Percentiles rank a stretch among this genome's conserved stretches.
These are phyloP conservation scores for Pythium vanterpoolii DNA, from an alignment of 352 stramenopile species.

Conservation along the genomic window DNA sequence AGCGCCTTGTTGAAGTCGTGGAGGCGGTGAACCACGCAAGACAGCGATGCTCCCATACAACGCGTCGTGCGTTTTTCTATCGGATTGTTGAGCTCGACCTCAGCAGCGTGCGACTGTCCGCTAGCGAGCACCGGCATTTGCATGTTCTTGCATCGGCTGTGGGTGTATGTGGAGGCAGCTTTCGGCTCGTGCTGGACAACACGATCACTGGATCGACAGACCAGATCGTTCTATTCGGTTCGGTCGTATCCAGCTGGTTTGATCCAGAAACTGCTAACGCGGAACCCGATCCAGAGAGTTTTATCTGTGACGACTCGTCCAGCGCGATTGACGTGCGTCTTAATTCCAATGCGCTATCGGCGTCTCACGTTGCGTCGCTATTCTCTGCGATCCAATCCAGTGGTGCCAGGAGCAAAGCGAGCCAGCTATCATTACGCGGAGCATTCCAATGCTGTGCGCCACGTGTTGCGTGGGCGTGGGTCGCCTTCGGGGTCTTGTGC, in stretches of 20 bases:
- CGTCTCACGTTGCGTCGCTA: slow-evolving; percentile 30
- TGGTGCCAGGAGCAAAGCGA: background rate
- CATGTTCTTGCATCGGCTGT: background rate
- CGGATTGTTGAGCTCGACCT: slow-evolving; percentile 14
- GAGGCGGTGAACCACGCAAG: background rate
- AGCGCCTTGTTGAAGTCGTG: background rate
- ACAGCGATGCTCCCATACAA: background rate
- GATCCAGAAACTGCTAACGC: background rate
- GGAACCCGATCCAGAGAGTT: background rate
- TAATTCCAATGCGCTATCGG: slow-evolving; percentile 28
- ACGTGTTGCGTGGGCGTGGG: slow-evolving; percentile 34
- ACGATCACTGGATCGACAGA: background rate
- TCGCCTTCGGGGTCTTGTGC: slow-evolving; percentile 28
- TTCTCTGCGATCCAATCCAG: slow-evolving; percentile 33
- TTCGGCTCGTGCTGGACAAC: slow-evolving; percentile 31
- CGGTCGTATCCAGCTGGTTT: slow-evolving; percentile 32
- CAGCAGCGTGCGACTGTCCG: background rate
- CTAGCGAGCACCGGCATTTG: background rate
- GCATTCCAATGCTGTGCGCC: slow-evolving; percentile 24
- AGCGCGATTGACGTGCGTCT: slow-evolving; percentile 1
- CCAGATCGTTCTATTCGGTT: slow-evolving; percentile 18
- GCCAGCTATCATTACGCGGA: slow-evolving; percentile 30
- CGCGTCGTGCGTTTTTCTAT: slow-evolving; percentile 10
- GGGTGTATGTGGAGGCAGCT: background rate
- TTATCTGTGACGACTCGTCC: background rate